phyloP scores from a whole-genome alignment of 306 rosid species.

The Glycyrrhiza uralensis region DNA sequence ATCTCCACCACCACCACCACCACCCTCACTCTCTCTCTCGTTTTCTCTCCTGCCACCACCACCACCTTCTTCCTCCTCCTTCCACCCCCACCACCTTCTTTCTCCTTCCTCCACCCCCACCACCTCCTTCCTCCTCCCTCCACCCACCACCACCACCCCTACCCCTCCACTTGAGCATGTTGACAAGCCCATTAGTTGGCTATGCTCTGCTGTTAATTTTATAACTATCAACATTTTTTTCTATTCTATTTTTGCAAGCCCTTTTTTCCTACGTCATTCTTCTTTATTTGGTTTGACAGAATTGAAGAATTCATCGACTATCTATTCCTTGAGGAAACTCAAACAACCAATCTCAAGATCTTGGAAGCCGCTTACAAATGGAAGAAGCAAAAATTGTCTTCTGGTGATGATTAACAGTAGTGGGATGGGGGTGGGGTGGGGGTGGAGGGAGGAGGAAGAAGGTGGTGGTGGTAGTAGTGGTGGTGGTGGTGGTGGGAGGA shows the following conservation, averaged over 20 bases:
- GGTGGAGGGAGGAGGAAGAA: too few species aligned
- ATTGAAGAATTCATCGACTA: constrained; percentile 78
- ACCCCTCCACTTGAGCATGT: not conserved
- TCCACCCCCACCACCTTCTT: too few species aligned
- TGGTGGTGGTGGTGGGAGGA: too few species aligned
- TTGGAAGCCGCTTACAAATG: constrained; percentile 93
- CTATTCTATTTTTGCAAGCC: not conserved
- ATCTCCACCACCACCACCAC: too few species aligned
- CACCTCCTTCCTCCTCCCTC: too few species aligned
- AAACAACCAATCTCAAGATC: constrained; percentile 81
- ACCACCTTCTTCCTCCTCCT: too few species aligned
- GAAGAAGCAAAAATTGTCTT: constrained; percentile 75
- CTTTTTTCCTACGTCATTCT: not conserved
- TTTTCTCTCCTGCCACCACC: too few species aligned
- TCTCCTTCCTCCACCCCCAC: too few species aligned
- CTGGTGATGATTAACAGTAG: constrained; percentile 41
- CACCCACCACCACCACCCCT: too few species aligned
- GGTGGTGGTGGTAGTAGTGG: too few species aligned
- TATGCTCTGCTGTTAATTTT: not conserved
- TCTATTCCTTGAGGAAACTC: constrained; percentile 81
- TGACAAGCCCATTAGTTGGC: not conserved
- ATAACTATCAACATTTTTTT: not conserved
- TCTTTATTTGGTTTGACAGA: constrained; percentile 48
- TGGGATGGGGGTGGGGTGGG: too few species aligned
- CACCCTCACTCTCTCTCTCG: too few species aligned